Evolutionary conservation across 2,329 filamentous ascomycete genomes (phyloP), one percentile per base, ranked within the genome.

Genomic region (Aureobasidium mangrovei): DNA sequence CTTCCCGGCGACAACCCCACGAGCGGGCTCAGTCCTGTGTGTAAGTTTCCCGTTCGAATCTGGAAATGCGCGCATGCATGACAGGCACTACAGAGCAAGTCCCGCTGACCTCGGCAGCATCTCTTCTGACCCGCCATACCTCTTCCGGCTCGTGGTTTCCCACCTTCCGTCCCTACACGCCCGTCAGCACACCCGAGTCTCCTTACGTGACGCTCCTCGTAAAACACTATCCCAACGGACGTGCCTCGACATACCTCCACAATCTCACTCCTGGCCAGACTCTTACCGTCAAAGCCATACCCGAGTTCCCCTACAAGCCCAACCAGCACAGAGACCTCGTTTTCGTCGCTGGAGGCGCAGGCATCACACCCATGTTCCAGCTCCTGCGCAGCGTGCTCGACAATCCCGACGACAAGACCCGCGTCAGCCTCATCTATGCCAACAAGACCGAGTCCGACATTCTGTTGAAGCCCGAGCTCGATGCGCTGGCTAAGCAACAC

Each of bases 351-450:
- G 85, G 85, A 42, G 85, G 85, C 9, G 83, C 83, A 0, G 85
- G 85, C 18, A 86, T 89, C 59, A 88, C 84, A 0, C 85, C 85
- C 0, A 77, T 84, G 59, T 86, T 80, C 64, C 82, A 85, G 64
- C 75, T 86, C 2, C 73, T 78, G 2, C 77, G 75, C 46, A 80
- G 80, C 2, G 83, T 86, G 54, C 38, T 85, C n/a, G 67, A 71
- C 42, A 79, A 86, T 62, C 76, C 81, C 0, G 67, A 74, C 1
- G 84, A 88, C 60, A 72, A 71, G 56, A 88, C 85, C 1, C 75
- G 74, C 52, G 73, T 88, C 41, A 81, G 79, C 0, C 74, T 88
- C 0, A 71, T 88, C 0, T 85, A 82, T 62, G 84, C 83, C 33
- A 82, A 81, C 56, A 85, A 86, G 59, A 77, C 74, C 0, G 81